Evolutionary conservation across 2,329 filamentous ascomycete species (phyloP), one percentile per base, ranked within the genome.

Genomic region (Penicillium sp.): DNA sequence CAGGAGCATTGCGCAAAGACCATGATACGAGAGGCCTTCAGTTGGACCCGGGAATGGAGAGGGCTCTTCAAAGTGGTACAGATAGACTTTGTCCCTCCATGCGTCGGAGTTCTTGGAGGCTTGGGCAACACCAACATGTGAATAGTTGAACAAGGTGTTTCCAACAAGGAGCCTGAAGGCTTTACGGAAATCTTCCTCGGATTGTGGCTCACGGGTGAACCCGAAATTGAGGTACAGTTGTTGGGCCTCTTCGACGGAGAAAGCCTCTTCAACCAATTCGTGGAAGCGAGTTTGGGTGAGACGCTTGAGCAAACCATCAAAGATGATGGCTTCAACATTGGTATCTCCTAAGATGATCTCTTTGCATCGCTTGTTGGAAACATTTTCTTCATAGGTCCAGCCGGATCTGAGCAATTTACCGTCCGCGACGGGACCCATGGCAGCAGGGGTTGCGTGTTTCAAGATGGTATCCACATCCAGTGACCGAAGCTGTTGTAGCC

Each of bases 1-100:
- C 37, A 56, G 22, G 2, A 62, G 30, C 45, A 62, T 51, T n/a
- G 52, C 60, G 35, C 60, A 62, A 6, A 62, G 25, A 11, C 55
- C 60, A 33, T 62, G 59, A 37, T 61, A 61, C 16, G 56, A 61
- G 16, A 59, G n/a, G n/a, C 56, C 59, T 19, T 48, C 14, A 10
- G 59, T 59, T 19, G 56, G 45, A 37, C 59, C 51, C 6, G 56
- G 28, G 51, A 61, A 61, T 2, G 59, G 56, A 13, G 59, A 61
- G 8, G 52, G 56, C 26, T 52, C 56, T 7, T 61, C 59, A 16
- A 48, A 61, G 25, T 61, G 59, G n/a, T 61, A 61, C 4, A 61
- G 37, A 14, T 55, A 59, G 35, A 60, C 53, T 8, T 60, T 43
- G 48, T 48, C 25, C 25, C 30, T 43, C 52, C 46, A 52, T 4